These are phyloP conservation scores for Deinandra increscens DNA, from an alignment of 129 eudicot species.

Conservation along the genomic window DNA sequence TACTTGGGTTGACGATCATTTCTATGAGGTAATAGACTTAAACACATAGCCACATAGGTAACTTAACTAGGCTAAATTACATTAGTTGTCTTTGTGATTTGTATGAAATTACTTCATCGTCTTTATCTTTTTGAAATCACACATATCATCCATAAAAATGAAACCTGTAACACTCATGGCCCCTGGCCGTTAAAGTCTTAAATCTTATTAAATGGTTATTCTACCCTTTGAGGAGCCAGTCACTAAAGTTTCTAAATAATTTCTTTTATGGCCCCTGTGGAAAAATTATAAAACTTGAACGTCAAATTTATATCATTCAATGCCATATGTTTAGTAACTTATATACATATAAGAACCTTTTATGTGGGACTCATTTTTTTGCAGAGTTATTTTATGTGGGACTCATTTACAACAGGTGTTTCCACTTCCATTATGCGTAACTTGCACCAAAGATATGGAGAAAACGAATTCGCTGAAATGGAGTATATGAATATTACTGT, in stretches of 20 bases:
- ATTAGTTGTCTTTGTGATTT: background rate
- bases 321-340: background rate
- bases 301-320: background rate
- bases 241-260: background rate
- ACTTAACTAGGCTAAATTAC: background rate
- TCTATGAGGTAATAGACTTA: conserved; percentile 46
- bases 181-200: background rate
- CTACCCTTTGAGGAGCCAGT: background rate
- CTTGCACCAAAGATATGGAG: conserved; percentile 35
- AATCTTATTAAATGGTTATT: background rate
- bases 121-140: background rate
- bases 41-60: background rate
- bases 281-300: background rate
- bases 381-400: conserved; percentile 95
- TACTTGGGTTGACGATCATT: conserved; percentile 57
- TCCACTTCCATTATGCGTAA: conserved; percentile 74
- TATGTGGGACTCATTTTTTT: background rate
- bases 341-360: background rate
- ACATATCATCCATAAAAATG: background rate
- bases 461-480: conserved; percentile 84
- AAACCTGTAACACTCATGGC: background rate
- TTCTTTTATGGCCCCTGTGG: background rate
- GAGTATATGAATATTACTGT: conserved; percentile 77
- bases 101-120: background rate
- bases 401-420: conserved; percentile 68